Evolutionary conservation across 2,329 filamentous ascomycete genomes (phyloP), one percentile per base, ranked within the genome.

Genomic region (Dothistroma pini): DNA sequence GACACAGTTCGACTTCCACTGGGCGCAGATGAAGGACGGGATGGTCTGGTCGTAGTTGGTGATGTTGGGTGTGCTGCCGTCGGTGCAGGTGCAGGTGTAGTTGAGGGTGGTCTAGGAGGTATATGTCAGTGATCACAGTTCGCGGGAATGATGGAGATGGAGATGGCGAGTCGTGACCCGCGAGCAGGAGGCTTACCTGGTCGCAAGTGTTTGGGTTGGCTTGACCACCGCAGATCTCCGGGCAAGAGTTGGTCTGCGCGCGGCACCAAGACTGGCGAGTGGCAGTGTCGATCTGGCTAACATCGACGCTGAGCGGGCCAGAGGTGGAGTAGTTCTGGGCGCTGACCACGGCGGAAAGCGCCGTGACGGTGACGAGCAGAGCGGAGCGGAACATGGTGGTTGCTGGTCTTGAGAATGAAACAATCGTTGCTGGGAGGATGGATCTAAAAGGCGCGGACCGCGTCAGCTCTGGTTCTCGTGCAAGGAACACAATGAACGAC

Each of bases 161-260:
- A 21, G n/a, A 48, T 22, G 19, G 25, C 49, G 54, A 19, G 11
- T 16, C 11, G 35, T 38, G 11, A 38, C 4, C 9, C 35, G 29
- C 10, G n/a, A 35, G 2, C 11, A 14, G 14, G 19, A 4, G 16
- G 75, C 83, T 72, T 80, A 89, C 86, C 38, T 75, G 50, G 64
- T 84, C 78, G 72, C 86, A 89, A 54, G 70, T 74, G 77, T 87
- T 87, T 64, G 71, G 69, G 63, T 71, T 75, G 66, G 78, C 75
- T 64, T 73, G 70, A 64, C 80, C 72, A 60, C 79, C 79, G 75
- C 86, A 89, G 65, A 88, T 79, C 60, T 80, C 72, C 16, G 83
- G 83, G 76, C 86, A 89, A 50, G 80, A 81, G 75, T 85, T 85
- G 63, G 75, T 75, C 76, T 88, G 78, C 64, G 79, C 83, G 57